Conservation (phyloP, 768 basidiomycete species). For the Collybiopsis luxurians region DNA sequence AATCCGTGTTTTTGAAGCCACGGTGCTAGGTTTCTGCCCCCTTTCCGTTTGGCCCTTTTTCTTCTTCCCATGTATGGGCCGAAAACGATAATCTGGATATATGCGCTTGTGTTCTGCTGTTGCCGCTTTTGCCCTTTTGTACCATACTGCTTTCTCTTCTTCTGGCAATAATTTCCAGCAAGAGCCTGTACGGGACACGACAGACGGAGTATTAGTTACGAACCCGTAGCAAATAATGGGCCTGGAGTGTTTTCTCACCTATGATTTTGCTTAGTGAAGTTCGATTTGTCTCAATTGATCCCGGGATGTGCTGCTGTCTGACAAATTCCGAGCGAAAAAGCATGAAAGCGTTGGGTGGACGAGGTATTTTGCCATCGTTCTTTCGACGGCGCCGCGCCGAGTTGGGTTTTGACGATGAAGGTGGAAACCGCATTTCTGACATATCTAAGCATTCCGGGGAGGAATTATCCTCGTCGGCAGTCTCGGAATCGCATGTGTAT, state of each 20-base stretch:
- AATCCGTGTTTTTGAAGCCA: too few species aligned
- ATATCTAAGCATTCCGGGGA: not conserved
- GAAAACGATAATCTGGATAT: constrained; percentile 66
- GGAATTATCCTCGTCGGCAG: not conserved
- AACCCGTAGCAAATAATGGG: constrained; percentile 21
- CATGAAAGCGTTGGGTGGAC: constrained; percentile 88
- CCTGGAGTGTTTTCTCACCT: too few species aligned
- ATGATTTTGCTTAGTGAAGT: constrained; percentile 72
- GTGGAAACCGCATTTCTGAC: not conserved
- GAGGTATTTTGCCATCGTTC: constrained; percentile 64
- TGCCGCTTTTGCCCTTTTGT: constrained; percentile 65
- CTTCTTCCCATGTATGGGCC: constrained; percentile 48
- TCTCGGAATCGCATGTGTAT: not conserved
- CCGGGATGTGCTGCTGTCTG: constrained; percentile 72
- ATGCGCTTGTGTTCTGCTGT: constrained; percentile 67
- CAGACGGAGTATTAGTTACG: not conserved
- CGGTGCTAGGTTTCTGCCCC: too few species aligned
- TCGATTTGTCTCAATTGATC: constrained; percentile 74
- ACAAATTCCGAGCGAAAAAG: constrained; percentile 83
- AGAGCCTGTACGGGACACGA: constrained; percentile 44
- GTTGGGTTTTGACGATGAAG: not conserved
- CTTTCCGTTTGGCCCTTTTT: too few species aligned
- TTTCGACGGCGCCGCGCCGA: constrained; percentile 55
- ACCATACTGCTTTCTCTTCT: constrained; percentile 75
- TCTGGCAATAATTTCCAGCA: constrained; percentile 72